Evolutionary conservation across 495 filamentous ascomycete genomes (phyloP).

Genomic region (Sphaerosporella brunnea): DNA sequence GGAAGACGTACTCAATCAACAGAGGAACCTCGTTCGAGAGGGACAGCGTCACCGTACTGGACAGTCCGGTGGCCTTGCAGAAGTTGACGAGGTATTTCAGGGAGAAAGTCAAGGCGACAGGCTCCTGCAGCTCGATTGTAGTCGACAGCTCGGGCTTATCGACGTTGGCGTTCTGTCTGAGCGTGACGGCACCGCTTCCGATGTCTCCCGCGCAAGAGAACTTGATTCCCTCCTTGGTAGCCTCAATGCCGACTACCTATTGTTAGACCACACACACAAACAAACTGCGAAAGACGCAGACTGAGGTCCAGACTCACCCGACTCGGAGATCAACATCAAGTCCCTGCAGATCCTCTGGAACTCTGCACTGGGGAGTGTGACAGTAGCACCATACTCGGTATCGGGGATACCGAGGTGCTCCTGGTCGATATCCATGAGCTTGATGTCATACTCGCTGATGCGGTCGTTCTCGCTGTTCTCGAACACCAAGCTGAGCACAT

Average conservation of each 20-base stretch:
- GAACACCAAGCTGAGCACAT: slow-evolving; percentile 87
- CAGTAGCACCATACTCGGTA: slow-evolving; percentile 86
- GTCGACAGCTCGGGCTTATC: slow-evolving; percentile 79
- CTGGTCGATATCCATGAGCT: slow-evolving; percentile 99
- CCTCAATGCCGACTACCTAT: slow-evolving; percentile 72
- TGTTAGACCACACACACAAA: neutral
- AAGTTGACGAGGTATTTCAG: slow-evolving; percentile 99
- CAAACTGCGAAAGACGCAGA: too few species aligned
- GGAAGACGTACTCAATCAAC: slow-evolving; percentile 47
- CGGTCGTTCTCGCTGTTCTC: slow-evolving; percentile 80
- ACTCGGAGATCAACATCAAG: slow-evolving; percentile 78
- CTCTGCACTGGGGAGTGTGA: slow-evolving; percentile 73
- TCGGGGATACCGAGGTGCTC: slow-evolving; percentile 98
- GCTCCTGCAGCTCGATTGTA: slow-evolving; percentile 77
- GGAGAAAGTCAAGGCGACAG: slow-evolving; percentile 90
- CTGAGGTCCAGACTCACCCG: slow-evolving; percentile 47
- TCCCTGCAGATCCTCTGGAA: slow-evolving; percentile 93
- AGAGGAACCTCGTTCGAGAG: slow-evolving; percentile 92
- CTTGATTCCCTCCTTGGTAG: slow-evolving; percentile 91
- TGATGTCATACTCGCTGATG: slow-evolving; percentile 95
- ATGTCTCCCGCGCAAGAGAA: slow-evolving; percentile 92
- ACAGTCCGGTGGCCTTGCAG: slow-evolving; percentile 88
- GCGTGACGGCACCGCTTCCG: slow-evolving; percentile 78
- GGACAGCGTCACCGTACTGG: slow-evolving; percentile 67
- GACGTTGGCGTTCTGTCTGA: slow-evolving; percentile 74